phyloP scores from a whole-genome alignment of 2,329 filamentous ascomycete species.

The Aspergillus japonicus region DNA sequence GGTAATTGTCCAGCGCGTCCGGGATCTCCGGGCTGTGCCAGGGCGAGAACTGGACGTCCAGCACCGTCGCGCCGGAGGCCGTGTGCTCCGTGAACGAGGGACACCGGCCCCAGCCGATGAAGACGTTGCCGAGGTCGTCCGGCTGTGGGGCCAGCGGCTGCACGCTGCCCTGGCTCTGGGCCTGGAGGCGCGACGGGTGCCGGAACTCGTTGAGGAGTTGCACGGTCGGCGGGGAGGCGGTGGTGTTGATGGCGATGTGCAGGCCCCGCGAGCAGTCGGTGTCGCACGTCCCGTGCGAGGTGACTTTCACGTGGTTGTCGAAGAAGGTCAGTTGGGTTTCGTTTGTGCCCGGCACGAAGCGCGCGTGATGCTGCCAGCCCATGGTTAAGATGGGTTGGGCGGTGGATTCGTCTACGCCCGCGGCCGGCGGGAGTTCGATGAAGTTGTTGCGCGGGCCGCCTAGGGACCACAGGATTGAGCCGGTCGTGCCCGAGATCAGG shows the following conservation, averaged over 20 bases:
- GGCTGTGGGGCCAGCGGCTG: not conserved
- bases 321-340: constrained; percentile 10
- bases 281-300: constrained; percentile 8
- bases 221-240: constrained; percentile 6
- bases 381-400: constrained; percentile 7
- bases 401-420: not conserved
- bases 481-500: constrained; percentile 6
- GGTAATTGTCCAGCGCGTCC: constrained; percentile 11
- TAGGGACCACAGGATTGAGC: constrained; percentile 7
- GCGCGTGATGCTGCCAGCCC: constrained; percentile 9
- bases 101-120: constrained; percentile 13
- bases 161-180: constrained; percentile 11
- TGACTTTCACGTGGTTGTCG: constrained; percentile 11
- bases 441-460: constrained; percentile 9
- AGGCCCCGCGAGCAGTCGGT: constrained; percentile 11
- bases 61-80: constrained; percentile 5
- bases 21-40: constrained; percentile 11
- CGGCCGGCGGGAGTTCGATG: not conserved
- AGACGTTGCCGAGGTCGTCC: constrained; percentile 8
- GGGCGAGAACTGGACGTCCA: constrained; percentile 13
- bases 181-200: constrained; percentile 6
- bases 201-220: constrained; percentile 4
- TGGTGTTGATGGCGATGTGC: constrained; percentile 9
- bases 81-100: constrained; percentile 10
- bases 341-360: constrained; percentile 5